Base-by-base conservation (phyloP, 495 filamentous ascomycete species). In the Mytilinidion resinicola region DNA sequence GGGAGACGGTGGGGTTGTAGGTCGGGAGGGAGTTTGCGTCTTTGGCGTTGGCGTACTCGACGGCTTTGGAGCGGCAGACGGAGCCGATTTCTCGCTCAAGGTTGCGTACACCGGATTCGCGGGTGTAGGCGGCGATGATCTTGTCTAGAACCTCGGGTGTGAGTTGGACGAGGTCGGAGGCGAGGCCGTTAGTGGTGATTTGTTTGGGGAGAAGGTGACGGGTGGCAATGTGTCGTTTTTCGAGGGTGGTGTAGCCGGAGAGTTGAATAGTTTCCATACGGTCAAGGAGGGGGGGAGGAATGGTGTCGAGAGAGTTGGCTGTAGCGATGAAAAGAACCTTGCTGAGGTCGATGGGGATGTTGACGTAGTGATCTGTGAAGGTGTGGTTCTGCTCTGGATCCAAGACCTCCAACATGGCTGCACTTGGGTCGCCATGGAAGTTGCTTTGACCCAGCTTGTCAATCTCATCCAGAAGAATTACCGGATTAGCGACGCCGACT, bases 271-370 rank as follows among this genome's bases (percentile, higher is more conserved):
- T 93, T 76, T 99, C 93, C 93, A 97, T 97, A 34, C 93, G 84
- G 73, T 99, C 93, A 0, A 97, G 82, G n/a, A 99, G 76, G 14
- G 93, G 90, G 11, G 91, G 79, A 7, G 95, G 91, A 57, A 99
- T 99, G 4, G 93, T 96, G 66, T 96, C 91, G 35, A 96, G 82
- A 1, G 84, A 90, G 73, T 99, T 99, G 15, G 93, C 93, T 9
- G 93, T 99, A n/a, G 93, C 93, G 61, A 99, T 96, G 74, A 99
- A 99, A 8, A 97, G 81, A 15, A 99, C 88, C 73, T 95, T 96
- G 74, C 89, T 95, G 37, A 99, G 76, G 70, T 99, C 95, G 57
- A 97, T 88, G 3, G 95, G 95, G 48, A 96, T 91, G 66, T 88
- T 91, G 72, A 99, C 84, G 72, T 97, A 99, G 72, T 99, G 95